phyloP scores from a whole-genome alignment of 768 basidiomycete species.

The Lentinula raphanica region DNA sequence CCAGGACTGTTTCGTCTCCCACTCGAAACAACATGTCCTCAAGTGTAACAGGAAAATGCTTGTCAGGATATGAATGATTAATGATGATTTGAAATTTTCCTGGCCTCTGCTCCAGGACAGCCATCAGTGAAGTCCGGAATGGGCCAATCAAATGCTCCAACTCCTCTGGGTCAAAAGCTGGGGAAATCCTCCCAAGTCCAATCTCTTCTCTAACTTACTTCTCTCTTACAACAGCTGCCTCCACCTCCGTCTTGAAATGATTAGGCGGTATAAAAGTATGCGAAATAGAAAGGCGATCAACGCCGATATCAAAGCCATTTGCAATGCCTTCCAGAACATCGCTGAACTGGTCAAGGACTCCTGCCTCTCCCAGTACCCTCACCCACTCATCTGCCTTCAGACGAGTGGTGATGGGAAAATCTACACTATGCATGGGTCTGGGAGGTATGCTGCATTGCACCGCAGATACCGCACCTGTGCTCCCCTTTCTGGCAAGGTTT shows the following conservation, averaged over 20 bases:
- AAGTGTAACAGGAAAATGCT: background rate
- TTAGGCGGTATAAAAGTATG: background rate
- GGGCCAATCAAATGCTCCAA: background rate
- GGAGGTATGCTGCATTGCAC: background rate
- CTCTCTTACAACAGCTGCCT: background rate
- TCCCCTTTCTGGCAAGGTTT: too few relatives aligned
- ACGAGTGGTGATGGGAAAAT: slow-evolving; percentile 10
- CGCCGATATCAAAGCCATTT: too few relatives aligned
- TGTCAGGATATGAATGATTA: background rate
- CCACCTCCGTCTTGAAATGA: background rate
- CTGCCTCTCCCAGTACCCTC: background rate
- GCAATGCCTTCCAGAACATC: slow-evolving; percentile 14
- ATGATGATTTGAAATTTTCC: background rate
- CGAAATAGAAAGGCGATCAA: background rate
- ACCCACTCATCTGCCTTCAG: slow-evolving; percentile 11
- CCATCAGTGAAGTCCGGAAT: background rate
- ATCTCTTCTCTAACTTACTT: background rate
- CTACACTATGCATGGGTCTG: background rate
- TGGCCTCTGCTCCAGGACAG: background rate
- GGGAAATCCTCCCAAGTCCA: background rate
- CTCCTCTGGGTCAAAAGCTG: background rate
- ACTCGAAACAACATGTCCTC: background rate
- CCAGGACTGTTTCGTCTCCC: background rate
- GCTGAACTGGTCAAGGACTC: slow-evolving; percentile 6
- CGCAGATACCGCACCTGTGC: background rate